Base-by-base conservation (phyloP, 2,329 filamentous ascomycete species). In the Exophiala dermatitidis region DNA sequence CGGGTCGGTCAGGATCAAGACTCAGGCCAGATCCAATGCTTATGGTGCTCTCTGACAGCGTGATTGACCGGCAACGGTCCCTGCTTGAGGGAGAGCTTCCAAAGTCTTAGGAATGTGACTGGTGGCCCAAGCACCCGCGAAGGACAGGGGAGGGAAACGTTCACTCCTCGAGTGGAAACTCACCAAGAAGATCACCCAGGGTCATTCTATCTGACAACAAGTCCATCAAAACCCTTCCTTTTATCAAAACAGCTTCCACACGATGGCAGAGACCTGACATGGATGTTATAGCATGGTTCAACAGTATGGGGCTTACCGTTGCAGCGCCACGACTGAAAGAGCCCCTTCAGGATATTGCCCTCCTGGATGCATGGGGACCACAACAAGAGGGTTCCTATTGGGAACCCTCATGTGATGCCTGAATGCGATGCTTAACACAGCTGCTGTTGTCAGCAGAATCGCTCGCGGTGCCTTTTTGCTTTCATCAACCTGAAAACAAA, bases 401-500 rank as follows among this genome's bases (percentile, higher is more conserved):
- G 33, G 33, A 34, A 6, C 33, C 33, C 10, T 41, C n/a, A 3
- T 28, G 12, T 41, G 19, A 19, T 19, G 19, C 19, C 19, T 19
- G 19, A 19, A 19, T 19, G 19, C 19, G 19, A 19, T 19, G 19
- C 19, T 19, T 19, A 19, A 19, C 19, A 19, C 19, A 19, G 19
- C 19, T 19, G 19, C 19, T 19, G 19, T 19, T 19, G 19, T 19
- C 19, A 19, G 19, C 19, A 19, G 19, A 19, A 8, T 46, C 41
- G 26, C 40, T 29, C 26, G 6, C 28, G 29, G 34, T 9, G 4
- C 32, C 42, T 30, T 10, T 50, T 43, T 56, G 56, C 47, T 53
- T 56, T 58, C 56, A 40, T 51, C 52, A 41, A 37, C 9, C 50
- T 48, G 56, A 30, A 53, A 58, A 56, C 53, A 56, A 56, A 59